phyloP scores from a whole-genome alignment of 148 eudicot species.

The Rhododendron molle region DNA sequence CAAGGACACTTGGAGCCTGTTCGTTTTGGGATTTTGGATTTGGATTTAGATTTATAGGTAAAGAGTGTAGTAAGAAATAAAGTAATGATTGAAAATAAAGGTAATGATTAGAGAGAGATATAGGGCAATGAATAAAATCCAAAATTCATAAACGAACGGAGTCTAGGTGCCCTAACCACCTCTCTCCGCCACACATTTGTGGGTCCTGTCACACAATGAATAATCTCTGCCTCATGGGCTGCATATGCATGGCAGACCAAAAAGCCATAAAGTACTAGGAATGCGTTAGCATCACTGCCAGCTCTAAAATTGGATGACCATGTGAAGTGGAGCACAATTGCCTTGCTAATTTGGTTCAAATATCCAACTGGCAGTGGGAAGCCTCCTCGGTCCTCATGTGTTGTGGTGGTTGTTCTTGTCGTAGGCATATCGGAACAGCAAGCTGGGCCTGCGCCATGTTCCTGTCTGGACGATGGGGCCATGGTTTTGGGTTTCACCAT shows the following conservation, averaged over 20 bases:
- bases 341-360: neutral
- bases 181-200: too few species aligned
- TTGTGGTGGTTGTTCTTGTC: neutral
- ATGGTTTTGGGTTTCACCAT: conserved; percentile 8
- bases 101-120: too few species aligned
- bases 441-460: conserved; percentile 9
- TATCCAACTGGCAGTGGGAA: neutral
- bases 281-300: conserved; percentile 8
- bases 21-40: too few species aligned
- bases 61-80: too few species aligned
- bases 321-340: conserved; percentile 10
- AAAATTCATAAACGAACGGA: too few species aligned
- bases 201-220: neutral
- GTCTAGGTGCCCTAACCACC: too few species aligned
- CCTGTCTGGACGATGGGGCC: conserved; percentile 9
- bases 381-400: neutral
- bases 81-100: too few species aligned
- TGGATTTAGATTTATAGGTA: too few species aligned
- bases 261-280: neutral
- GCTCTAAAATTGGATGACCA: neutral
- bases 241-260: neutral
- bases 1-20: neutral
- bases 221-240: neutral
- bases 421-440: neutral
- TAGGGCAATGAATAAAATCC: too few species aligned